These are phyloP conservation scores for Dunaliella sp. DNA, from an alignment of 139 green algal genomes.

Conservation along the genomic window DNA sequence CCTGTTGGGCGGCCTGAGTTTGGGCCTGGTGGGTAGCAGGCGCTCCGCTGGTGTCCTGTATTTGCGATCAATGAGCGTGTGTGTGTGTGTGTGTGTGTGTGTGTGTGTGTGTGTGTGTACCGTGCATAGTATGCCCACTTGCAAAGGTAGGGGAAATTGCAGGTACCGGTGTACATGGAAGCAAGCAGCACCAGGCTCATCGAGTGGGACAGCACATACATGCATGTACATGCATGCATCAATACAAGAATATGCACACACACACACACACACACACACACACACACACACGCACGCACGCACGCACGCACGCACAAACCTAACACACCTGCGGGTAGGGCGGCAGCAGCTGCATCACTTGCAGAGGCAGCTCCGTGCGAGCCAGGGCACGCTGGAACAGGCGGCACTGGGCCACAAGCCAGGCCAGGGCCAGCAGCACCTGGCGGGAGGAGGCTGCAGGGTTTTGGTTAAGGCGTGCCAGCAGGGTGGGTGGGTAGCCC, in stretches of 20 bases:
- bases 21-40: not conserved
- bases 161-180: too few relatives aligned
- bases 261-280: too few relatives aligned
- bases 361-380: not conserved
- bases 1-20: not conserved
- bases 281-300: too few relatives aligned
- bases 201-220: too few relatives aligned
- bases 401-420: slow-evolving; percentile 2
- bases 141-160: too few relatives aligned
- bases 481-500: not conserved
- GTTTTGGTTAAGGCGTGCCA: not conserved
- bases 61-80: not conserved
- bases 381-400: slow-evolving; percentile 10
- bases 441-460: not conserved
- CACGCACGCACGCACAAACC: too few relatives aligned
- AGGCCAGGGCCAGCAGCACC: slow-evolving; percentile 9
- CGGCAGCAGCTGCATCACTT: not conserved
- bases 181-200: too few relatives aligned
- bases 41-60: slow-evolving; percentile 6
- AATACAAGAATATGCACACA: too few relatives aligned
- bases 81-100: not conserved
- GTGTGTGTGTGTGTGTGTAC: not conserved
- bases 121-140: too few relatives aligned
- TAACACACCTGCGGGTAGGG: not conserved
- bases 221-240: too few relatives aligned